Conservation (phyloP, 352 stramenopile genomes). For the Phytophthora cryptogea region DNA sequence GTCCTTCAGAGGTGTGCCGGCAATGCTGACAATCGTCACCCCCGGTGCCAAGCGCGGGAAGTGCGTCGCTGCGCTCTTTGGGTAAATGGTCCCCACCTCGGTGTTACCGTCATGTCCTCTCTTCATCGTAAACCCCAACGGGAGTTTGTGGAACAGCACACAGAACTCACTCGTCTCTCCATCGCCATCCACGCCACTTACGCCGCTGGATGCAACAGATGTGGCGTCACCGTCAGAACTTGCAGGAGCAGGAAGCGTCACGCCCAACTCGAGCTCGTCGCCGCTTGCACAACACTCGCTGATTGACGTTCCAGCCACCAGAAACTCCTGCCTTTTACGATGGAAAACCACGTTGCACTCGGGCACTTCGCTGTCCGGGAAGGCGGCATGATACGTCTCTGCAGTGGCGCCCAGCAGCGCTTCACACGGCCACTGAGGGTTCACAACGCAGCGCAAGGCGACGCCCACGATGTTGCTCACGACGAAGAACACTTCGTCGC, state of each 20-base stretch:
- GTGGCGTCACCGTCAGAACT: slow-evolving; percentile 1
- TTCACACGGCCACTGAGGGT: slow-evolving; percentile 69
- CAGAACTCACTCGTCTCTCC: slow-evolving; percentile 59
- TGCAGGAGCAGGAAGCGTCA: slow-evolving; percentile 35
- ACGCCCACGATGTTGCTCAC: slow-evolving; percentile 50
- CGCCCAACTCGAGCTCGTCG: slow-evolving; percentile 71
- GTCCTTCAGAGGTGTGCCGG: slow-evolving; percentile 52
- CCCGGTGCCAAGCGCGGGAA: slow-evolving; percentile 73
- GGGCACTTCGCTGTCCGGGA: slow-evolving; percentile 67
- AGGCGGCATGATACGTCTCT: slow-evolving; percentile 64
- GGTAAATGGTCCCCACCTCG: slow-evolving; percentile 86
- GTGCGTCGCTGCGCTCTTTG: slow-evolving; percentile 73
- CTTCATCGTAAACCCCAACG: slow-evolving; percentile 87
- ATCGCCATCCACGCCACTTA: slow-evolving; percentile 34
- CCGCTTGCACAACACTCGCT: slow-evolving; percentile 49
- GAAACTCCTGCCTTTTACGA: slow-evolving; percentile 51
- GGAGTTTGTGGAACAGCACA: slow-evolving; percentile 84
- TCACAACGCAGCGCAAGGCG: slow-evolving; percentile 60
- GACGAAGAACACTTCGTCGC: slow-evolving; percentile 47
- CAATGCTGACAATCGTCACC: slow-evolving; percentile 79
- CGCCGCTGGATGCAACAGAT: slow-evolving; percentile 25
- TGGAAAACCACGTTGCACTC: slow-evolving; percentile 82
- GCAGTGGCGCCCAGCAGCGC: slow-evolving; percentile 63
- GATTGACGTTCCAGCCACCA: slow-evolving; percentile 57
- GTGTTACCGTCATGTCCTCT: slow-evolving; percentile 66